phyloP scores from a whole-genome alignment of 495 filamentous ascomycete species.

The Aspergillus nanangensis region DNA sequence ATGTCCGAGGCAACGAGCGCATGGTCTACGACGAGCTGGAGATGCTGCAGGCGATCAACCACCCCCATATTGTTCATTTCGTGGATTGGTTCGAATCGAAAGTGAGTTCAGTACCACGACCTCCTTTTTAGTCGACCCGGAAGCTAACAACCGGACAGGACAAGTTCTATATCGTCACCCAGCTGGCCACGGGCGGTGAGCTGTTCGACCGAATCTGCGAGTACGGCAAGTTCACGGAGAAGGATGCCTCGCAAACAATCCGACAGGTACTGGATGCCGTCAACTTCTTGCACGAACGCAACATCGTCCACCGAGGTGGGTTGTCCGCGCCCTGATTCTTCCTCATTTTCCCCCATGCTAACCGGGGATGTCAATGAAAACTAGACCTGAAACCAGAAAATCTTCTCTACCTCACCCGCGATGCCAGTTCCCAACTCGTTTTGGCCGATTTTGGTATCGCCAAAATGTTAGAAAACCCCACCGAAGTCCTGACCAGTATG shows the following conservation, averaged over 20 bases:
- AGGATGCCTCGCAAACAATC: conserved; percentile 95
- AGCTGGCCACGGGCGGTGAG: conserved; percentile 94
- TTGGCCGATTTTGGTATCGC: conserved; percentile 98
- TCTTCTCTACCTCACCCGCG: conserved; percentile 82
- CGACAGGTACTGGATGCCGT: conserved; percentile 93
- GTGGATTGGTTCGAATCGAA: conserved; percentile 99
- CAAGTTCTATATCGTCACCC: conserved; percentile 99
- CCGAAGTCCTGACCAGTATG: conserved; percentile 95
- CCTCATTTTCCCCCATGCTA: neutral
- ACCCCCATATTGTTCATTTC: conserved; percentile 96
- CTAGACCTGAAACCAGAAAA: conserved; percentile 98
- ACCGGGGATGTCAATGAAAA: neutral
- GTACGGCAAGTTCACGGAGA: conserved; percentile 97
- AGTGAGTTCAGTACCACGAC: conserved; percentile 19
- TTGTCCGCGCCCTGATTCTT: neutral
- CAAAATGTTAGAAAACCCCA: conserved; percentile 90
- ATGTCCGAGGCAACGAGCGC: conserved; percentile 93
- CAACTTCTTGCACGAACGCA: conserved; percentile 89
- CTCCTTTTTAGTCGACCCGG: neutral
- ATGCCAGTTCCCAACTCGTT: conserved; percentile 75
- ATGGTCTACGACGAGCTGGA: conserved; percentile 98
- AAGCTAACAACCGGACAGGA: conserved; percentile 53
- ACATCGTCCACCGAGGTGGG: conserved; percentile 93
- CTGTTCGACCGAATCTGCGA: conserved; percentile 98
- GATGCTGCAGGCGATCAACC: conserved; percentile 83